Conservation (phyloP, 306 rosid species). For the Quercus alba region DNA sequence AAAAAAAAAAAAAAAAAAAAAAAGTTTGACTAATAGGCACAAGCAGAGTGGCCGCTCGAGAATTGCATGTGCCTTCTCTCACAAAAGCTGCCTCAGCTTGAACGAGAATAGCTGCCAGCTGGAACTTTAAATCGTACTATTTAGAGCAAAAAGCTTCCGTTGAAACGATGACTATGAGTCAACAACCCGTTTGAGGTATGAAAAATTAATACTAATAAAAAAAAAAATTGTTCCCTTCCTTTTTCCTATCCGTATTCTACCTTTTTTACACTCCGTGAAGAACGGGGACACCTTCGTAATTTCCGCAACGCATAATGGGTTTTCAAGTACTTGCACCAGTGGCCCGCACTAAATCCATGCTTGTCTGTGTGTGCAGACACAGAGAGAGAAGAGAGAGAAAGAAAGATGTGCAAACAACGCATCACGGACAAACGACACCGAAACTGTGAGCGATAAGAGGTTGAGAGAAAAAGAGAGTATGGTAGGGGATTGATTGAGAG, state of each 20-base stretch:
- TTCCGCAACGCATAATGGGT: neutral
- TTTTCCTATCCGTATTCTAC: neutral
- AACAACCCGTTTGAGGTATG: neutral
- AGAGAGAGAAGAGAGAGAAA: neutral
- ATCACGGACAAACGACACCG: conserved; percentile 42
- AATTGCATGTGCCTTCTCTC: neutral
- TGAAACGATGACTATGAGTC: neutral
- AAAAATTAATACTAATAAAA: too few relatives aligned
- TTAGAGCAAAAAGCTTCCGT: neutral
- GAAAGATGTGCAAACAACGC: neutral
- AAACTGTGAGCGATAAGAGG: conserved; percentile 35
- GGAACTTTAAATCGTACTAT: neutral
- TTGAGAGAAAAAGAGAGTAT: conserved; percentile 9
- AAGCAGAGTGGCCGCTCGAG: too few relatives aligned
- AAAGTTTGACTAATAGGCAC: too few relatives aligned
- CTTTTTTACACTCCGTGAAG: conserved; percentile 9
- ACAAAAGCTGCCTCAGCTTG: neutral
- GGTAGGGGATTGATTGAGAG: neutral
- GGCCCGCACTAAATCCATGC: conserved; percentile 3
- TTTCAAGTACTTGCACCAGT: neutral
- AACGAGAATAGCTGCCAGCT: neutral
- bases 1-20: too few relatives aligned
- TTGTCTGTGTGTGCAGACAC: conserved; percentile 2
- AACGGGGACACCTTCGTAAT: conserved; percentile 36
- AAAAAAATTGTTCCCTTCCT: neutral